Evolutionary conservation across 306 rosid species (phyloP).

Genomic region (Prunus mongolica): DNA sequence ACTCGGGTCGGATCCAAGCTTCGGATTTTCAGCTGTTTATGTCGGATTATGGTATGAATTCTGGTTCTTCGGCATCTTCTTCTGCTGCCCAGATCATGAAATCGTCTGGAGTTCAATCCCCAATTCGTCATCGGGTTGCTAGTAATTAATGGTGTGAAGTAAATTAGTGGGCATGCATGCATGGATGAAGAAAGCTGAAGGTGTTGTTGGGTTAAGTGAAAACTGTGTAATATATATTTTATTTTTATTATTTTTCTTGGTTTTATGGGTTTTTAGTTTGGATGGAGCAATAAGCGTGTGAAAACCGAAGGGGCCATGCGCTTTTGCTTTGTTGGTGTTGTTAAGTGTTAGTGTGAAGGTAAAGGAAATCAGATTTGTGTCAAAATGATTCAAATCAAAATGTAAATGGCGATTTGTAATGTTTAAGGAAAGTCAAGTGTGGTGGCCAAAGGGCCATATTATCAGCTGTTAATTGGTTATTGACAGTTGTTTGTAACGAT

Average conservation of each 20-base stretch:
- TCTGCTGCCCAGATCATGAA: slow-evolving; percentile 40
- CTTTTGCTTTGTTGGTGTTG: slow-evolving; percentile 20
- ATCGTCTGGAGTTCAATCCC: slow-evolving; percentile 58
- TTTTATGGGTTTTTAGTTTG: slow-evolving; percentile 18
- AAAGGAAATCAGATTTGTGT: background rate
- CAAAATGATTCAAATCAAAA: slow-evolving; percentile 6
- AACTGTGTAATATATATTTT: background rate
- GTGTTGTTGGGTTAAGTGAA: background rate
- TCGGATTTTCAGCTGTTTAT: slow-evolving; percentile 31
- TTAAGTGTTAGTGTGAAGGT: background rate
- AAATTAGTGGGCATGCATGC: slow-evolving; percentile 1
- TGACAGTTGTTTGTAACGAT: background rate
- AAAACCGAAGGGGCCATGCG: slow-evolving; percentile 31
- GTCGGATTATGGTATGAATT: slow-evolving; percentile 22
- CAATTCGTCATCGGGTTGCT: slow-evolving; percentile 48
- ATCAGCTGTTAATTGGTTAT: background rate
- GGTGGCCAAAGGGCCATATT: slow-evolving; percentile 35
- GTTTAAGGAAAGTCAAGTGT: slow-evolving; percentile 12
- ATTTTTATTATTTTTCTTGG: background rate
- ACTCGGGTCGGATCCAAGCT: slow-evolving; percentile 31
- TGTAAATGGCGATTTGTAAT: slow-evolving; percentile 40
- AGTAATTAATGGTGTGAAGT: slow-evolving; percentile 1
- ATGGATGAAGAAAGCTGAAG: slow-evolving; percentile 31
- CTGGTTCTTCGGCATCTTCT: slow-evolving; percentile 38
- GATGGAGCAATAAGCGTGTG: slow-evolving; percentile 31